A percentile compares a stretch with the other conserved stretches of the same genome.
Evolutionary conservation across 2,329 filamentous ascomycete species (phyloP).

Genomic region (Lachnellula subtilissima): DNA sequence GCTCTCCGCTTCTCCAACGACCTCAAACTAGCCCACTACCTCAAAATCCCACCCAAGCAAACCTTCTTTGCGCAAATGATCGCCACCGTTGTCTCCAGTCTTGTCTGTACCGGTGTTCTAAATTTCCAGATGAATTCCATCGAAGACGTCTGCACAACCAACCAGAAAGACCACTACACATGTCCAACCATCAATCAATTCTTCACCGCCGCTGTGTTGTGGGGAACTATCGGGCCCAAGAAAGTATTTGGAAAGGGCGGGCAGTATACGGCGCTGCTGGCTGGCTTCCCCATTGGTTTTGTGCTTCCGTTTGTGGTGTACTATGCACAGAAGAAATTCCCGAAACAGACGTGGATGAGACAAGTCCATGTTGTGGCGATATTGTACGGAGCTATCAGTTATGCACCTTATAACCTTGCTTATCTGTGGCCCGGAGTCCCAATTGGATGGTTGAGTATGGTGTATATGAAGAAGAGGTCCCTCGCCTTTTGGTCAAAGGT

Average conservation of each 20-base stretch:
- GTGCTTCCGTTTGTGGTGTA: conserved; percentile 41
- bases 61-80: conserved; percentile 45
- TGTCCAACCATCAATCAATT: conserved; percentile 51
- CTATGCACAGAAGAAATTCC: conserved; percentile 39
- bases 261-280: conserved; percentile 43
- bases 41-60: conserved; percentile 45
- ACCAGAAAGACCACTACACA: conserved; percentile 41
- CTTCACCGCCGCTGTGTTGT: conserved; percentile 52
- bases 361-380: conserved; percentile 47
- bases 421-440: conserved; percentile 45
- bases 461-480: conserved; percentile 42
- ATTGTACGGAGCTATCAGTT: conserved; percentile 42
- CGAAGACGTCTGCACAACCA: conserved; percentile 36
- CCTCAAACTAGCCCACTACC: conserved; percentile 47
- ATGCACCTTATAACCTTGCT: conserved; percentile 47
- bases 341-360: conserved; percentile 34
- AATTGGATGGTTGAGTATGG: conserved; percentile 44
- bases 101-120: conserved; percentile 38
- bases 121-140: conserved; percentile 38
- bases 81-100: conserved; percentile 42
- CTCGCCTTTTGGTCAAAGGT: conserved; percentile 48
- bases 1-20: conserved; percentile 42
- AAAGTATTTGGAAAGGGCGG: conserved; percentile 46
- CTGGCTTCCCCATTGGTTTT: conserved; percentile 48
- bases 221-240: conserved; percentile 45